phyloP scores from a whole-genome alignment of 2,329 filamentous ascomycete genomes.

The Epichloe sylvatica region DNA sequence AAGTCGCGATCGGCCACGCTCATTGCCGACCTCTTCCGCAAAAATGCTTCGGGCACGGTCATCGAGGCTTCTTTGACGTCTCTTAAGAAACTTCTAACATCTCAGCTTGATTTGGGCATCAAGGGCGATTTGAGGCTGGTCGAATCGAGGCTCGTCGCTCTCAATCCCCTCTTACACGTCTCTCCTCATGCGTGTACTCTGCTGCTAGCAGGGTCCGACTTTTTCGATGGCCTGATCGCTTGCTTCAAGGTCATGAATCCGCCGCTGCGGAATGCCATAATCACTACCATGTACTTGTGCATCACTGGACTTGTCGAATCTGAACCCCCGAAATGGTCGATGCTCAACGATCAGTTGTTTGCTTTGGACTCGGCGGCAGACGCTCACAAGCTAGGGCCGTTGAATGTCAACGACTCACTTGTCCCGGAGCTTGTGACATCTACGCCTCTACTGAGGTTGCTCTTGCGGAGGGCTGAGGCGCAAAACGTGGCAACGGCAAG shows the following conservation, averaged over 20 bases:
- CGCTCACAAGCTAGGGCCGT: conserved; percentile 40
- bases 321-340: conserved; percentile 55
- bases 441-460: conserved; percentile 57
- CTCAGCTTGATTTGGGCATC: conserved; percentile 47
- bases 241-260: conserved; percentile 53
- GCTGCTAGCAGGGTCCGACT: conserved; percentile 76
- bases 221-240: conserved; percentile 63
- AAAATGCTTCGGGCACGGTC: conserved; percentile 23
- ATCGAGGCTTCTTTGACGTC: conserved; percentile 43
- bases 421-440: conserved; percentile 68
- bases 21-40: conserved; percentile 35
- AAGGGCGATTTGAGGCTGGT: conserved; percentile 39
- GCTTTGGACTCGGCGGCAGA: conserved; percentile 60
- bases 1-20: conserved; percentile 45
- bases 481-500: conserved; percentile 37
- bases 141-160: conserved; percentile 38
- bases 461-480: conserved; percentile 40
- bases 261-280: conserved; percentile 49
- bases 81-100: conserved; percentile 48
- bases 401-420: conserved; percentile 53
- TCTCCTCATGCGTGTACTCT: conserved; percentile 44
- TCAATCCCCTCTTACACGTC: conserved; percentile 51
- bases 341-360: conserved; percentile 73
- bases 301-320: conserved; percentile 56
- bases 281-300: conserved; percentile 63